Percentiles rank a stretch among this genome's conserved stretches.
Conservation (phyloP, 805 yeast species). For the Pichia gijzeniarum region DNA sequence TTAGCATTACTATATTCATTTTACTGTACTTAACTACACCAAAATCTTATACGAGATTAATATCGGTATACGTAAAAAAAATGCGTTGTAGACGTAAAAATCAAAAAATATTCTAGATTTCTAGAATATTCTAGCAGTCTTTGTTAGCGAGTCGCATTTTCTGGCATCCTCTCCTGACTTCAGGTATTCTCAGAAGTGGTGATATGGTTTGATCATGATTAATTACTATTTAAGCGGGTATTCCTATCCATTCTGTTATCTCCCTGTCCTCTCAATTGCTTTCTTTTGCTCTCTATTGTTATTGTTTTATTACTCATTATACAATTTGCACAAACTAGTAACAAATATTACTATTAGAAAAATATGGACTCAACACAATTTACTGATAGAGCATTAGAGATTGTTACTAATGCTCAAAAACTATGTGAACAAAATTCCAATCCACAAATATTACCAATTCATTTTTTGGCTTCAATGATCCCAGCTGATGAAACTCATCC, state of each 20-base stretch:
- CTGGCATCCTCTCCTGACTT: not conserved
- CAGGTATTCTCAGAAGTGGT: too few species aligned
- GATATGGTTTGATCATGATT: too few species aligned
- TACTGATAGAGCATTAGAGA: slow-evolving; percentile 86
- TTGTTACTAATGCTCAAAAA: slow-evolving; percentile 72
- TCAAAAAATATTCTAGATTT: too few species aligned
- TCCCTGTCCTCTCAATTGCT: too few species aligned
- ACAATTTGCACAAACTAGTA: too few species aligned
- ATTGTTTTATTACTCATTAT: not conserved
- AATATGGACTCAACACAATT: slow-evolving; percentile 67
- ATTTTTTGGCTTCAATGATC: slow-evolving; percentile 86
- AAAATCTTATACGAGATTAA: too few species aligned
- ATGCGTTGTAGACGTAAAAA: too few species aligned
- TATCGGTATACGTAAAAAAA: too few species aligned
- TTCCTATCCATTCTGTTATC: too few species aligned
- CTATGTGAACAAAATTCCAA: slow-evolving; percentile 82
- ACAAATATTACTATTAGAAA: not conserved
- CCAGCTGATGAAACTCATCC: slow-evolving; percentile 47
- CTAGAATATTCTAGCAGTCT: not conserved
- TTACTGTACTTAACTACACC: too few species aligned
- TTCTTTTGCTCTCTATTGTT: too few species aligned
- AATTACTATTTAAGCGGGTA: not conserved
- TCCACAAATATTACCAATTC: slow-evolving; percentile 81
- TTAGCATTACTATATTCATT: too few species aligned
- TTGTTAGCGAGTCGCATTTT: slow-evolving; percentile 1